phyloP scores from a whole-genome alignment of 768 basidiomycete genomes.

The Boletus bicolor region DNA sequence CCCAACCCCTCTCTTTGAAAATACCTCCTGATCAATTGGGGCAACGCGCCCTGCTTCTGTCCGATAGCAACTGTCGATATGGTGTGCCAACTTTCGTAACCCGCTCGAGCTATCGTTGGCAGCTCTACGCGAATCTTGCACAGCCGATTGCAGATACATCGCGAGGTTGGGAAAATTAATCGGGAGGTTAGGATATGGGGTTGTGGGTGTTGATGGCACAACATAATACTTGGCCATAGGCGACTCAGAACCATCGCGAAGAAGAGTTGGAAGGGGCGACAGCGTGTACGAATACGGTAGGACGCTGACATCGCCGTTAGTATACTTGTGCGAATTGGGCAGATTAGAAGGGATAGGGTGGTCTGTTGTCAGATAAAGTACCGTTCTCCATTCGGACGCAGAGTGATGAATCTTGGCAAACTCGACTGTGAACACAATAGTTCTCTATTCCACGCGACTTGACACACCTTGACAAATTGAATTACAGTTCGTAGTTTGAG shows the following conservation, averaged over 20 bases:
- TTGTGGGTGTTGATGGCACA: slow-evolving; percentile 55
- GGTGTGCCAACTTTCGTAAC: slow-evolving; percentile 64
- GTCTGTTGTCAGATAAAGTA: slow-evolving; percentile 78
- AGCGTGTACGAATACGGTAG: slow-evolving; percentile 74
- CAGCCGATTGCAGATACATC: slow-evolving; percentile 66
- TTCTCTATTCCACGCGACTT: background rate
- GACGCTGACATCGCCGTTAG: slow-evolving; percentile 56
- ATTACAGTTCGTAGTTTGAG: slow-evolving; percentile 69
- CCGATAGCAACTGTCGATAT: slow-evolving; percentile 66
- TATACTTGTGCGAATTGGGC: slow-evolving; percentile 45
- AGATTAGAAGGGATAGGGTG: slow-evolving; percentile 51
- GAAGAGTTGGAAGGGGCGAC: slow-evolving; percentile 54
- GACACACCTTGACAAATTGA: slow-evolving; percentile 71
- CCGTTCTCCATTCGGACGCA: slow-evolving; percentile 64
- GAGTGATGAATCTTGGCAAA: slow-evolving; percentile 52
- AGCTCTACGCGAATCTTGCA: slow-evolving; percentile 65
- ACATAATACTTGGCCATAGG: slow-evolving; percentile 66
- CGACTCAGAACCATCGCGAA: slow-evolving; percentile 63
- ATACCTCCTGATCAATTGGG: slow-evolving; percentile 34
- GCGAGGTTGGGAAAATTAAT: slow-evolving; percentile 75
- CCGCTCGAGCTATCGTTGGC: slow-evolving; percentile 58
- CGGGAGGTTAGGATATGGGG: slow-evolving; percentile 69
- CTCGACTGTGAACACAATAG: background rate
- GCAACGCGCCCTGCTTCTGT: slow-evolving; percentile 30
- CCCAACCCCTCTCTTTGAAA: slow-evolving; percentile 42